Evolutionary conservation across 1,284 basidiomycete species (phyloP).

Genomic region (Cystobasidium pallidum): DNA sequence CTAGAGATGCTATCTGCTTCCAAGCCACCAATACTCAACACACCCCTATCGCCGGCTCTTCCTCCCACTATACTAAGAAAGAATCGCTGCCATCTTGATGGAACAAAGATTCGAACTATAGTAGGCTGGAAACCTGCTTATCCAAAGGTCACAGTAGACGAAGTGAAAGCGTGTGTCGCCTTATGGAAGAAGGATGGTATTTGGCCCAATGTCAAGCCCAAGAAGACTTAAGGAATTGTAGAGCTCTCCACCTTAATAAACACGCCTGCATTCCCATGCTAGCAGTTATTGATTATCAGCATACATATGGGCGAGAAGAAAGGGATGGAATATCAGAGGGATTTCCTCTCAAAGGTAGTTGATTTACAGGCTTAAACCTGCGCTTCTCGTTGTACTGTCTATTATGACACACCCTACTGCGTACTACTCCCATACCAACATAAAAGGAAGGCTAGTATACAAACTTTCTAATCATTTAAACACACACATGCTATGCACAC

Average conservation of each 20-base stretch:
- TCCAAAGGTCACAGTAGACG: conserved; percentile 46
- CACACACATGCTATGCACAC: too few relatives aligned
- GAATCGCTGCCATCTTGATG: conserved; percentile 45
- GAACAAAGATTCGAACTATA: conserved; percentile 44
- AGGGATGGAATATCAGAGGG: conserved; percentile 1
- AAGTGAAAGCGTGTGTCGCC: conserved; percentile 42
- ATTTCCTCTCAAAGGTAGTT: too few relatives aligned
- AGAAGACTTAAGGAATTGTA: conserved; percentile 34
- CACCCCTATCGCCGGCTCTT: conserved; percentile 47
- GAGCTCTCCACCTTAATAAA: too few relatives aligned
- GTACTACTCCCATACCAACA: too few relatives aligned
- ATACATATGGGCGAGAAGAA: neutral
- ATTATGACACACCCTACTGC: too few relatives aligned
- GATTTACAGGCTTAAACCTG: too few relatives aligned
- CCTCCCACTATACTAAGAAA: conserved; percentile 44
- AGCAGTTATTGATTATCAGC: too few relatives aligned
- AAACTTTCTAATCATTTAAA: too few relatives aligned
- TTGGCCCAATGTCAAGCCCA: conserved; percentile 49
- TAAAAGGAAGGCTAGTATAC: too few relatives aligned
- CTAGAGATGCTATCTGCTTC: conserved; percentile 48
- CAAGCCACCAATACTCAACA: conserved; percentile 47
- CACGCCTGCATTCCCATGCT: too few relatives aligned
- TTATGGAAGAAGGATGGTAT: conserved; percentile 48
- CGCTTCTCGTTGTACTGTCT: too few relatives aligned
- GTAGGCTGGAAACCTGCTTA: conserved; percentile 46